Percentiles rank a stretch among this genome's conserved stretches.
These are phyloP conservation scores for Alternaria hordeiaustralica DNA, from an alignment of 2,329 filamentous ascomycete species.

Conservation along the genomic window DNA sequence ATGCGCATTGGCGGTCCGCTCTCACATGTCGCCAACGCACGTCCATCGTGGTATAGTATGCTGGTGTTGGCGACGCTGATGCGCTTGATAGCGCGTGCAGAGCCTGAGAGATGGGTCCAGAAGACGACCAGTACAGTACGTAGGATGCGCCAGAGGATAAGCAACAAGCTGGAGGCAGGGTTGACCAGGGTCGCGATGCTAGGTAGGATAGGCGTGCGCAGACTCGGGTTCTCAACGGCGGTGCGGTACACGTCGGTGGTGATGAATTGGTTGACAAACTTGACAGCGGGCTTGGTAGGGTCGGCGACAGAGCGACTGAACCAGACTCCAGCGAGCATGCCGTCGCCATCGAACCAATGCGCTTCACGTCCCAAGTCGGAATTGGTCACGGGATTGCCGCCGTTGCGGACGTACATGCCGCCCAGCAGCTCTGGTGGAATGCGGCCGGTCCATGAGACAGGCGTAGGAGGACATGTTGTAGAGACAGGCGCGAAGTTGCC, in stretches of 20 bases:
- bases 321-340: constrained; percentile 73
- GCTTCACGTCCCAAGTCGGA: constrained; percentile 66
- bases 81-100: constrained; percentile 64
- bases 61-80: constrained; percentile 75
- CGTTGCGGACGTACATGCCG: constrained; percentile 75
- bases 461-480: constrained; percentile 61
- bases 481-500: constrained; percentile 75
- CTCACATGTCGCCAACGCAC: constrained; percentile 73
- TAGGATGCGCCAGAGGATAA: constrained; percentile 60
- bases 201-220: constrained; percentile 66
- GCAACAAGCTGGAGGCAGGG: constrained; percentile 60
- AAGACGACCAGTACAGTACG: constrained; percentile 65
- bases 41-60: constrained; percentile 70
- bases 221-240: constrained; percentile 54
- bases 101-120: constrained; percentile 64
- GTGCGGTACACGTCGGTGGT: constrained; percentile 70
- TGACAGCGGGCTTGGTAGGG: constrained; percentile 57
- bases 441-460: constrained; percentile 62
- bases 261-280: constrained; percentile 74
- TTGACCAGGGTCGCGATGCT: constrained; percentile 72
- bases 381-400: constrained; percentile 71
- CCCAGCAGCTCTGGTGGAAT: constrained; percentile 71
- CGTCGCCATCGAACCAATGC: constrained; percentile 79
- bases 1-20: constrained; percentile 73
- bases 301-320: constrained; percentile 57